Base-by-base conservation (phyloP, 495 filamentous ascomycete species). In the Glonium stellatum region DNA sequence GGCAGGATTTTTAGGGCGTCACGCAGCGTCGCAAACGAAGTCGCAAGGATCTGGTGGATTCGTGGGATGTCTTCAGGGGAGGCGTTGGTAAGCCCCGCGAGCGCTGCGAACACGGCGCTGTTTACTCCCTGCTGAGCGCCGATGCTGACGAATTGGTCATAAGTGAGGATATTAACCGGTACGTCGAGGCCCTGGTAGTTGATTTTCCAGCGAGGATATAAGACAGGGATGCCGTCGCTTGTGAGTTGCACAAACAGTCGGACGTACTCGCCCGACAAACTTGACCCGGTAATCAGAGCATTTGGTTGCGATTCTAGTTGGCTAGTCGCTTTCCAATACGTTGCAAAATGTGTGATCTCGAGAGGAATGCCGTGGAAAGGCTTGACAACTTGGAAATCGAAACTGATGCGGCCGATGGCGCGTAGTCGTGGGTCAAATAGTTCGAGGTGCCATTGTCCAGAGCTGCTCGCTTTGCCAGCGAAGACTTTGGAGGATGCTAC, bases 301-400 rank as follows among this genome's bases (percentile, higher is more conserved):
- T 79, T 91, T 46, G 89, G 87, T 55, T 88, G 86, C 15, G 84
- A 82, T 68, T 95, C 89, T 46, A 91, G 76, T 59, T 95, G 89
- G 67, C 89, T 96, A 4, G 95, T 98, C 1, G 92, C 92, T 74
- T 96, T 97, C 93, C 93, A 98, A 73, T 98, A 98, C 2, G 93
- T 97, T 56, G 95, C 93, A 69, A 97, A 97, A 64, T 96, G 89
- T 0, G 92, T 95, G 55, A 98, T 96, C 70, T 97, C 95, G 39
- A 97, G 75, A 1, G 95, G 89, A 61, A 87, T 86, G n/a, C 95
- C 92, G 62, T 85, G 84, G 73, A 97, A 98, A 1, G 93, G 92
- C 70, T 95, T 96, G 69, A 98, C 96, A 36, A 97, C 88, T 70
- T 97, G 92, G 63, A 87, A 95, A 61, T 89, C 84, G 77, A 98